Percentiles rank a stretch among this genome's conserved stretches.
These are phyloP conservation scores for Fusarium sp. DNA, from an alignment of 2,329 filamentous ascomycete species.

Conservation along the genomic window DNA sequence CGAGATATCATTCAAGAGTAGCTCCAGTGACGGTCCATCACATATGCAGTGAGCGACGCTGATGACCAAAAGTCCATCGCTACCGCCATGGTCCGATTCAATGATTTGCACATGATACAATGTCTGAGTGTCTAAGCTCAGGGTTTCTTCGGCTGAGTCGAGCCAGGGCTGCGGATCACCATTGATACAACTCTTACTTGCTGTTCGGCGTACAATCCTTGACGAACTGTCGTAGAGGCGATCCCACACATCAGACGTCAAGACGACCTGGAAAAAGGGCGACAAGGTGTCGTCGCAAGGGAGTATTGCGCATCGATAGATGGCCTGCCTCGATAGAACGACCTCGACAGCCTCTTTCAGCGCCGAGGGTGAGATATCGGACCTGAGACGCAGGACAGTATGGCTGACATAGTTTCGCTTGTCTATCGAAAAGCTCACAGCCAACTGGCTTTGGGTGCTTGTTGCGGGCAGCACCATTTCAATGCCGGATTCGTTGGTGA, in stretches of 20 bases:
- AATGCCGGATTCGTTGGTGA: background rate
- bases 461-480: slow-evolving; percentile 15
- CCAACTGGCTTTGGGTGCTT: slow-evolving; percentile 20
- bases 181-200: background rate
- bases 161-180: background rate
- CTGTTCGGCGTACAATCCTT: background rate
- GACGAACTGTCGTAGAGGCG: fast-evolving
- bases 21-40: slow-evolving; percentile 19
- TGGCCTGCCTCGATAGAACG: slow-evolving; percentile 4
- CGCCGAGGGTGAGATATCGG: fast-evolving
- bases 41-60: slow-evolving; percentile 24
- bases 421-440: slow-evolving; percentile 22
- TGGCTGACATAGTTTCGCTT: slow-evolving; percentile 24
- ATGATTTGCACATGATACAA: slow-evolving; percentile 7
- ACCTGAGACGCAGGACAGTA: background rate
- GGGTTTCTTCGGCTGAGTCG: background rate
- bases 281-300: slow-evolving; percentile 13
- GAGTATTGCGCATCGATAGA: slow-evolving; percentile 10
- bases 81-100: background rate
- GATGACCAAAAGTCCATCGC: background rate
- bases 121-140: background rate
- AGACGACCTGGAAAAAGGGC: slow-evolving; percentile 1
- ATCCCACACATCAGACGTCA: background rate
- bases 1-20: slow-evolving; percentile 5
- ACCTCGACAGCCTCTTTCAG: background rate